Evolutionary conservation across 1,284 basidiomycete species (phyloP).

Genomic region (Leccinum subspadiceum): DNA sequence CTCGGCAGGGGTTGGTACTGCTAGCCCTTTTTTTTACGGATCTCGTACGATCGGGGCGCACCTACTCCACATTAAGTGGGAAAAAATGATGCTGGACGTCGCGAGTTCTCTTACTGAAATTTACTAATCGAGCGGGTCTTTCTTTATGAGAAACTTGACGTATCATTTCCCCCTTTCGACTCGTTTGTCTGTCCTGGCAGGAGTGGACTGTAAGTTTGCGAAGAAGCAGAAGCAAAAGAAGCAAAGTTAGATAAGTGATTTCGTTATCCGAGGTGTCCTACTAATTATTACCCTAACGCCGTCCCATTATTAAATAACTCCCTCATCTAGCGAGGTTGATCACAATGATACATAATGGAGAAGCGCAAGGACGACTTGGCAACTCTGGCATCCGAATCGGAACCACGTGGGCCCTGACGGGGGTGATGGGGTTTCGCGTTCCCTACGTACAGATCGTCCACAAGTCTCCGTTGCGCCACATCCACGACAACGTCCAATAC

Average conservation of each 20-base stretch:
- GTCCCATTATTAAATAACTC: conserved; percentile 16
- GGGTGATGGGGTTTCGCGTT: neutral
- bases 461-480: neutral
- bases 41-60: conserved; percentile 12
- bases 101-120: neutral
- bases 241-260: conserved; percentile 16
- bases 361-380: conserved; percentile 11
- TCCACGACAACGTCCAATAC: neutral
- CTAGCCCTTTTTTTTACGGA: neutral
- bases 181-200: neutral
- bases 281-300: conserved; percentile 18
- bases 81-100: neutral
- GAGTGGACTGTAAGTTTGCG: neutral
- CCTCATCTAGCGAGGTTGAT: conserved; percentile 29
- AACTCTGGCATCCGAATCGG: conserved; percentile 1
- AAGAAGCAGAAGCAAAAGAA: conserved; percentile 1
- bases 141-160: conserved; percentile 11
- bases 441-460: conserved; percentile 1
- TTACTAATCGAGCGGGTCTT: conserved; percentile 11
- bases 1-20: neutral
- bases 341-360: conserved; percentile 15
- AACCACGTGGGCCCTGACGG: neutral
- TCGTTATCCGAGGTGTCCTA: conserved; percentile 21
- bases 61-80: conserved; percentile 13
- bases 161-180: conserved; percentile 3